Conservation (phyloP, 345 rosid species). For the Salix suchowensis region DNA sequence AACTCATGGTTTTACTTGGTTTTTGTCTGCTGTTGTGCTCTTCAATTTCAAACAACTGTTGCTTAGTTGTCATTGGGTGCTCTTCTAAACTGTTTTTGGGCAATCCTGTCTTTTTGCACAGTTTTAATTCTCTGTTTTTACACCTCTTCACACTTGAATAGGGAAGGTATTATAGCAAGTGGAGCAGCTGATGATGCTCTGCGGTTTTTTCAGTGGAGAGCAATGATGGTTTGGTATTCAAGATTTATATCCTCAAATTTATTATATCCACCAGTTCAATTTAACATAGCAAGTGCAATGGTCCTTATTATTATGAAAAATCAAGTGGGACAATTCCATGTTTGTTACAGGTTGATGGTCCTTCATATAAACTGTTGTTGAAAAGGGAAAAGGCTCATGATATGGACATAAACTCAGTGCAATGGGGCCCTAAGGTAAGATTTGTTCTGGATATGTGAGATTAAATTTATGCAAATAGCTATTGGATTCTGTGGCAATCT, state of each 20-base stretch:
- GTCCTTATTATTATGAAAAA: not conserved
- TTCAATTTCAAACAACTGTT: no score
- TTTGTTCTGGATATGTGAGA: conserved; percentile 5
- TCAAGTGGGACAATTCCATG: not conserved
- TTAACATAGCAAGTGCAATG: not conserved
- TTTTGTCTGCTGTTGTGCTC: no score
- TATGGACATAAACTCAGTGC: conserved; percentile 81
- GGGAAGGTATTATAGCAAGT: conserved; percentile 81
- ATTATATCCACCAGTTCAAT: not conserved
- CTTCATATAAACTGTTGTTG: conserved; percentile 58
- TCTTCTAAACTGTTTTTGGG: no score
- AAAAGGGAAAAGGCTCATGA: conserved; percentile 88
- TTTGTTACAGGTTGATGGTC: conserved; percentile 51
- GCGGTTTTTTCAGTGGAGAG: conserved; percentile 60
- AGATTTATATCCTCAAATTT: conserved; percentile 1
- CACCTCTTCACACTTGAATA: not conserved
- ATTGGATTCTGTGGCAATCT: not conserved
- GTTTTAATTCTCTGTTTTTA: no score
- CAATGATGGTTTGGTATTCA: conserved; percentile 55
- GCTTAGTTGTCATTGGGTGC: no score
- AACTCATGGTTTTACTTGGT: not conserved
- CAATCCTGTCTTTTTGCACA: no score
- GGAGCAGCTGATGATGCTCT: conserved; percentile 95
- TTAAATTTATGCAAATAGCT: not conserved
- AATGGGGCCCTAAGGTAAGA: conserved; percentile 78